A percentile compares a stretch with the other conserved stretches of the same genome.
Conservation (phyloP, 148 eudicot genomes). For the Persicaria maculosa region DNA sequence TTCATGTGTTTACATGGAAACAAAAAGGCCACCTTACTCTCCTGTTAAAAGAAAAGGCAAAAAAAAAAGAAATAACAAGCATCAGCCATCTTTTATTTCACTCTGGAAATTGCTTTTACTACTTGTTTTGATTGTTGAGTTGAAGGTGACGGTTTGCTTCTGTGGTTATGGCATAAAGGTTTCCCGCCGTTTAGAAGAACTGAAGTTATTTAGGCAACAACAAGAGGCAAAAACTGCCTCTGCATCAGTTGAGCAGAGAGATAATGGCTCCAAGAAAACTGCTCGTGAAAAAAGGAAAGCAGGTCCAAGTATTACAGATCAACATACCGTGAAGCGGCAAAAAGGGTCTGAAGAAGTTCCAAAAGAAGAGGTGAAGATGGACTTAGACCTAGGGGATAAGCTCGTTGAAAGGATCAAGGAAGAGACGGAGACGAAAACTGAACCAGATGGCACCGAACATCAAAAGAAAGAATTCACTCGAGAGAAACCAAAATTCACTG, state of each 20-base stretch:
- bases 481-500: conserved; percentile 46
- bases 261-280: conserved; percentile 34
- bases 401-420: conserved; percentile 28
- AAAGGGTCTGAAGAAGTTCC: conserved; percentile 31
- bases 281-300: conserved; percentile 69
- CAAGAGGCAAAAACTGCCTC: conserved; percentile 58
- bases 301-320: conserved; percentile 32
- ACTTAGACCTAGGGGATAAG: conserved; percentile 22
- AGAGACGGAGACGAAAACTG: conserved; percentile 22
- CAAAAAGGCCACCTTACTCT: not conserved
- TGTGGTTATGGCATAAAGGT: conserved; percentile 65
- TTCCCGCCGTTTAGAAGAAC: conserved; percentile 81
- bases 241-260: conserved; percentile 39
- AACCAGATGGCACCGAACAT: conserved; percentile 25
- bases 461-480: conserved; percentile 24
- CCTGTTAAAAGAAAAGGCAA: not conserved
- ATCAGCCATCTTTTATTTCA: not conserved
- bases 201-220: conserved; percentile 63
- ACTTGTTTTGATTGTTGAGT: conserved; percentile 6
- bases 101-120: not conserved
- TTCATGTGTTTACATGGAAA: not conserved
- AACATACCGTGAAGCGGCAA: conserved; percentile 56
- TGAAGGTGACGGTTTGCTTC: conserved; percentile 67
- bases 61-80: not conserved
- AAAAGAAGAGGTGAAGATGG: conserved; percentile 22